Evolutionary conservation across 2,329 filamentous ascomycete species (phyloP).

Genomic region (Sclerotinia spermophila): DNA sequence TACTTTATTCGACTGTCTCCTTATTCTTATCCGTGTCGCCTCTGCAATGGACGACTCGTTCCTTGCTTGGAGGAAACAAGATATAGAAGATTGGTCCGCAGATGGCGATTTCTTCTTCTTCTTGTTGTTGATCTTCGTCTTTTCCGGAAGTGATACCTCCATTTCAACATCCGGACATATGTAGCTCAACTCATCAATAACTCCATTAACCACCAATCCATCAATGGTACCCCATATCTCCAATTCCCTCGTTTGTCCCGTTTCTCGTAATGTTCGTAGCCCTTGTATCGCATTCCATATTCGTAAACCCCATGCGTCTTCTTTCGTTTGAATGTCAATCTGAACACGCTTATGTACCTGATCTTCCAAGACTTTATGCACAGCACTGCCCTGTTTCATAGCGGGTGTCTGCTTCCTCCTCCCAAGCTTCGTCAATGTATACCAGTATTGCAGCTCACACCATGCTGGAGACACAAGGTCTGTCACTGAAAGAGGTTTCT

Average conservation of each 20-base stretch:
- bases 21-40: constrained; percentile 20
- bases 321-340: constrained; percentile 68
- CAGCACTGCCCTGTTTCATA: constrained; percentile 76
- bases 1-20: constrained; percentile 39
- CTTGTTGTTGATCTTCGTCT: constrained; percentile 27
- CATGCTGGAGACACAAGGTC: constrained; percentile 87
- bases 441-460: constrained; percentile 95
- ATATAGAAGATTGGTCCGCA: constrained; percentile 32
- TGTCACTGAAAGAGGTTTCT: constrained; percentile 78
- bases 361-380: constrained; percentile 82
- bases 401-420: constrained; percentile 70
- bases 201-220: constrained; percentile 77
- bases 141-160: constrained; percentile 43
- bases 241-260: constrained; percentile 69
- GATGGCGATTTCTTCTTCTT: constrained; percentile 36
- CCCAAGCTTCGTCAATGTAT: constrained; percentile 74
- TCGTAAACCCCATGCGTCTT: constrained; percentile 76
- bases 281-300: constrained; percentile 93
- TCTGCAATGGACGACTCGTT: constrained; percentile 24
- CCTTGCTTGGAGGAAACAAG: constrained; percentile 32
- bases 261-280: constrained; percentile 66
- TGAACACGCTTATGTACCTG: constrained; percentile 75
- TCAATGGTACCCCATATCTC: constrained; percentile 84
- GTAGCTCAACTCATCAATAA: constrained; percentile 84
- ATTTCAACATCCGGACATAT: constrained; percentile 69